Percentiles rank a stretch among this genome's conserved stretches.
phyloP scores from a whole-genome alignment of 225 moss, liverwort and hornwort species.

The Polytrichum commune region DNA sequence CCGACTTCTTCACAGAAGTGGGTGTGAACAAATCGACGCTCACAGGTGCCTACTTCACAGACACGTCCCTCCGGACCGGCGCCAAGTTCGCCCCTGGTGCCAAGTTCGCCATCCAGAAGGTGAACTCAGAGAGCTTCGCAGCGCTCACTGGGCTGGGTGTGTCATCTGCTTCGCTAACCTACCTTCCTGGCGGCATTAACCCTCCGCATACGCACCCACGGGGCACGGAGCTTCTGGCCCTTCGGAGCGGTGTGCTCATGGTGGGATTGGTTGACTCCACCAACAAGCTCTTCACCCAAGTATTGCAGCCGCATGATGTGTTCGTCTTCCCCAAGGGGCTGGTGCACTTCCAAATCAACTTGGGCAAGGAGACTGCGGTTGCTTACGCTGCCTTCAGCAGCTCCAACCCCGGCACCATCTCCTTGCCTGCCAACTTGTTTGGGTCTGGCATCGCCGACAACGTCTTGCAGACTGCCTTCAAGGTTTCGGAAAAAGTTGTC shows the following conservation, averaged over 20 bases:
- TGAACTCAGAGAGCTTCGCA: conserved; percentile 26
- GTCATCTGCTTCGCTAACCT: conserved; percentile 19
- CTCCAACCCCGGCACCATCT: conserved; percentile 37
- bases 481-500: conserved; percentile 10
- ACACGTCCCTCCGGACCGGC: conserved; percentile 9
- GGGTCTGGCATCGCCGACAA: conserved; percentile 21
- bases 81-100: not conserved
- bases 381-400: conserved; percentile 21
- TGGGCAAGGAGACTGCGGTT: not conserved
- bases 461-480: conserved; percentile 25
- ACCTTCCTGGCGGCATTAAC: conserved; percentile 20
- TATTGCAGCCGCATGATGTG: conserved; percentile 11
- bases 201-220: conserved; percentile 37
- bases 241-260: conserved; percentile 6
- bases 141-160: conserved; percentile 26
- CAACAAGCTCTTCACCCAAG: conserved; percentile 17
- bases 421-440: conserved; percentile 18
- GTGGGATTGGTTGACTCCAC: conserved; percentile 26
- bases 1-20: conserved; percentile 14
- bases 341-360: conserved; percentile 29
- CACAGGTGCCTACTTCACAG: conserved; percentile 20
- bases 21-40: conserved; percentile 14
- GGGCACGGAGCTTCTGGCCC: conserved; percentile 20
- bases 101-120: conserved; percentile 13
- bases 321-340: conserved; percentile 28